Conservation (phyloP, 805 yeast genomes). For the Yamadazyma kitorensis region DNA sequence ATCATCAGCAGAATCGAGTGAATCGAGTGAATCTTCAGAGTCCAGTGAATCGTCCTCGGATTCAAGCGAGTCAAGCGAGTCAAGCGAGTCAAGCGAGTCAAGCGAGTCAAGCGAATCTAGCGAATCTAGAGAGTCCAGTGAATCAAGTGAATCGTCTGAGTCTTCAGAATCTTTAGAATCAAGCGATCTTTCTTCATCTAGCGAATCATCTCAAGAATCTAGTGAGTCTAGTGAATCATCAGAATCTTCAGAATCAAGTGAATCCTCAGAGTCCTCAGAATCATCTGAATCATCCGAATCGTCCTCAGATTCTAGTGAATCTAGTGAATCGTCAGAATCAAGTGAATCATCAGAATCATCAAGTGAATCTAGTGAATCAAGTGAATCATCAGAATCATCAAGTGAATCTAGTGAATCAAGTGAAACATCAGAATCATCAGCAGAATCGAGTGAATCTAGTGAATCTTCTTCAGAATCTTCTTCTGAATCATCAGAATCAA, state of each 20-base stretch:
- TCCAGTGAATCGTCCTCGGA: too few species aligned
- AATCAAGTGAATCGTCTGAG: too few species aligned
- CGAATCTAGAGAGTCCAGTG: too few species aligned
- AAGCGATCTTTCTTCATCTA: background rate
- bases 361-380: slow-evolving; percentile 1
- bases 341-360: background rate
- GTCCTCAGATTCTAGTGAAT: too few species aligned
- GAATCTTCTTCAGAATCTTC: background rate
- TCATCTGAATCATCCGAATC: slow-evolving; percentile 6
- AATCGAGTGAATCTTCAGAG: too few species aligned
- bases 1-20: too few species aligned
- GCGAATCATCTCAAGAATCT: background rate
- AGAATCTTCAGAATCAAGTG: slow-evolving; percentile 3
- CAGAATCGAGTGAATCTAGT: background rate
- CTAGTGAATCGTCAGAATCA: slow-evolving; percentile 1
- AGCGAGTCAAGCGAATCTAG: too few species aligned
- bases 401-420: slow-evolving; percentile 1
- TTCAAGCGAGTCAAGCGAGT: background rate
- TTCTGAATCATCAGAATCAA: background rate
- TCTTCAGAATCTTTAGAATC: background rate
- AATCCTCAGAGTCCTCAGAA: slow-evolving; percentile 1
- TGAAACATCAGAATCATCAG: too few species aligned
- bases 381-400: slow-evolving; percentile 2
- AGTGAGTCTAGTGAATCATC: background rate
- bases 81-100: background rate